Evolutionary conservation across 2,329 filamentous ascomycete species (phyloP).

Genomic region (Verticillium isaacii): DNA sequence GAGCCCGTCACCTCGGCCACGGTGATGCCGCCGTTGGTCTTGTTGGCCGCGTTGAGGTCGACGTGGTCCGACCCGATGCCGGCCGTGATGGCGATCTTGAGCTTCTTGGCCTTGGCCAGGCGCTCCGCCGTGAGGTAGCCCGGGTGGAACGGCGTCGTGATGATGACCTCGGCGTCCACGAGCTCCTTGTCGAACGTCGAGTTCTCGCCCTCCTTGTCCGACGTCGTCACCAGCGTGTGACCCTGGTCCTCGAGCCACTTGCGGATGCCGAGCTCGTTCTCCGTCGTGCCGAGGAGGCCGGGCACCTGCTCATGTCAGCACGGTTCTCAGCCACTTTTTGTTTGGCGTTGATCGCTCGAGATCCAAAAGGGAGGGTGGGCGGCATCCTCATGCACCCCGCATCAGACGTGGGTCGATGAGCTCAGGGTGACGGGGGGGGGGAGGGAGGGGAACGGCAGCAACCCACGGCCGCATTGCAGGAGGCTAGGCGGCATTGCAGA

Average conservation of each 20-base stretch:
- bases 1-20: conserved; percentile 97
- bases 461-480: background rate
- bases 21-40: conserved; percentile 94
- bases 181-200: conserved; percentile 94
- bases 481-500: background rate
- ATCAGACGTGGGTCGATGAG: background rate
- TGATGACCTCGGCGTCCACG: conserved; percentile 96
- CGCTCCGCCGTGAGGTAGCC: conserved; percentile 96
- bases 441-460: background rate
- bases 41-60: conserved; percentile 94
- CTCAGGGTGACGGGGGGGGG: background rate
- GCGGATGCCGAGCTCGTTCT: conserved; percentile 96
- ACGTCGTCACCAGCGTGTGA: conserved; percentile 94
- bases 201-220: conserved; percentile 92
- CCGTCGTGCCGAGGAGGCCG: conserved; percentile 84
- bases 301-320: conserved; percentile 49
- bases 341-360: background rate
- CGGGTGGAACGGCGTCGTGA: conserved; percentile 98
- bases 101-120: conserved; percentile 95
- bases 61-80: conserved; percentile 99
- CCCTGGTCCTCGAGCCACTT: conserved; percentile 98
- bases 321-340: background rate
- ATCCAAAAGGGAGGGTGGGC: background rate
- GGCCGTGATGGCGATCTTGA: conserved; percentile 94
- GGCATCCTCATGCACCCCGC: background rate